phyloP scores from a whole-genome alignment of 805 yeast genomes.

The Clavispora fructus region DNA sequence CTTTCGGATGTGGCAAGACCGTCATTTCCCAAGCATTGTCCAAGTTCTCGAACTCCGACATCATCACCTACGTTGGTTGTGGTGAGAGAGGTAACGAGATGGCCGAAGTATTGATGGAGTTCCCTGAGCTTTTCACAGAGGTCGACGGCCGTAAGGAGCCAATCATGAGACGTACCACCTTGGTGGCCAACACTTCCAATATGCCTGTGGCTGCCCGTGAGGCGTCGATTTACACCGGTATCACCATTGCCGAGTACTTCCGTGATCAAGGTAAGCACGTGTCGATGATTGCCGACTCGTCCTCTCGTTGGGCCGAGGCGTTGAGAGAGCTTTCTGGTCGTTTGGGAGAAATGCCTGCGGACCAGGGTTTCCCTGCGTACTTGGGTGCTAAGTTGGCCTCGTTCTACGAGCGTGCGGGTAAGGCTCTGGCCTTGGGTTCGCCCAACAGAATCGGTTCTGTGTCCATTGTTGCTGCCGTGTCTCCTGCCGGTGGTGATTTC shows the following conservation, averaged over 20 bases:
- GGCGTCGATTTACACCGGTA: slow-evolving; percentile 98
- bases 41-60: slow-evolving; percentile 95
- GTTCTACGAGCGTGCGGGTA: slow-evolving; percentile 99
- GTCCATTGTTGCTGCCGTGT: slow-evolving; percentile 98
- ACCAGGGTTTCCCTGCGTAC: slow-evolving; percentile 99
- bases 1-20: slow-evolving; percentile 98
- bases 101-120: slow-evolving; percentile 99
- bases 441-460: slow-evolving; percentile 97
- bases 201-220: slow-evolving; percentile 99
- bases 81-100: slow-evolving; percentile 99
- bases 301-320: slow-evolving; percentile 99
- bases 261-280: slow-evolving; percentile 99
- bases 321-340: slow-evolving; percentile 99
- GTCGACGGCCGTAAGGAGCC: slow-evolving; percentile 93
- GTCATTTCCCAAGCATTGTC: slow-evolving; percentile 97
- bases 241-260: slow-evolving; percentile 96
- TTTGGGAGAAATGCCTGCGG: slow-evolving; percentile 99
- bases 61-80: slow-evolving; percentile 86
- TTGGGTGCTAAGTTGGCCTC: slow-evolving; percentile 98
- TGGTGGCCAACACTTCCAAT: slow-evolving; percentile 97
- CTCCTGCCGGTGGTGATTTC: slow-evolving; percentile 99
- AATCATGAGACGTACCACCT: slow-evolving; percentile 97
- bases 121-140: slow-evolving; percentile 95
- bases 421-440: slow-evolving; percentile 89
- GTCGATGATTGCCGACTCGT: slow-evolving; percentile 99